Evolutionary conservation across 805 yeast genomes (phyloP).

Genomic region (Wickerhamomyces ciferrii): DNA sequence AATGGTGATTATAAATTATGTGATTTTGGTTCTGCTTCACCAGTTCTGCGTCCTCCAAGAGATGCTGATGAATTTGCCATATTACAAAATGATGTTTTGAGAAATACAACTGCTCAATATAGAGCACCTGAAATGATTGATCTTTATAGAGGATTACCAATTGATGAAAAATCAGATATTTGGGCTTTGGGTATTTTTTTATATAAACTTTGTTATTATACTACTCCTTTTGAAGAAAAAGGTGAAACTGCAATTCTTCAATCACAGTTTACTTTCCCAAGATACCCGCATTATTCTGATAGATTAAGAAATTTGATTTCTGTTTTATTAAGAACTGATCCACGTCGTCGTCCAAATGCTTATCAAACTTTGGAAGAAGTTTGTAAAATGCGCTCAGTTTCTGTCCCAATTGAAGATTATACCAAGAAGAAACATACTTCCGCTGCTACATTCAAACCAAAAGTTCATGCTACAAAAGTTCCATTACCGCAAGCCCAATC

Average conservation of each 20-base stretch:
- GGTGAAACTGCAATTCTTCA: constrained; percentile 62
- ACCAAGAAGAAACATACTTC: constrained; percentile 24
- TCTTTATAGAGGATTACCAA: constrained; percentile 58
- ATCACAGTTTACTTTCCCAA: constrained; percentile 48
- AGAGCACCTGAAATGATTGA: constrained; percentile 85
- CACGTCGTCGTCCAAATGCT: constrained; percentile 67
- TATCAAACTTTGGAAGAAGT: constrained; percentile 67
- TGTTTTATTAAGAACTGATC: constrained; percentile 58
- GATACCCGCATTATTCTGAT: constrained; percentile 52
- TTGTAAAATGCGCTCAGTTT: constrained; percentile 50
- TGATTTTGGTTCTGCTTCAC: constrained; percentile 80
- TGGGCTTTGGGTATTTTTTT: constrained; percentile 83
- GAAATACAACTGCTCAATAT: constrained; percentile 82
- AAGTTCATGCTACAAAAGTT: constrained; percentile 1
- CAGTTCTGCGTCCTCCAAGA: constrained; percentile 56
- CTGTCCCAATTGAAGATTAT: constrained; percentile 35
- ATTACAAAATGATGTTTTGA: constrained; percentile 64
- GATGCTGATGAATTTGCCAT: constrained; percentile 53
- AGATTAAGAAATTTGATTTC: constrained; percentile 60
- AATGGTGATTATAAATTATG: constrained; percentile 62
- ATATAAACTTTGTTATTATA: constrained; percentile 74
- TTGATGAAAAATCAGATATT: constrained; percentile 77
- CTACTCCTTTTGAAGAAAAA: constrained; percentile 72
- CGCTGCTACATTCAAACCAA: constrained; percentile 1
- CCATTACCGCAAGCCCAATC: neutral